Base-by-base conservation (phyloP, 768 basidiomycete genomes). In the Floccularia luteovirens region DNA sequence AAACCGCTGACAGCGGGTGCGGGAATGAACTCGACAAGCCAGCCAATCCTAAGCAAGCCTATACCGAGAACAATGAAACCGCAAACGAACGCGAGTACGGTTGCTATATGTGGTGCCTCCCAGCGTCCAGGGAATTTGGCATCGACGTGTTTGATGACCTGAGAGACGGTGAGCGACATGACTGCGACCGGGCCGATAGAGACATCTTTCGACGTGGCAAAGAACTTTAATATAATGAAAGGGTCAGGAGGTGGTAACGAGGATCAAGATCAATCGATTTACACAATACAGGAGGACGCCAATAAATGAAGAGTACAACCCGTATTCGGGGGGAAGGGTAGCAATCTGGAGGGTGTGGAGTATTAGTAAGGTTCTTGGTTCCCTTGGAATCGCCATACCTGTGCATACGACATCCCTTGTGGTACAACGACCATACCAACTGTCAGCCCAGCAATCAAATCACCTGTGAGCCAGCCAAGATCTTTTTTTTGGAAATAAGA, bases 111-210 rank as follows among this genome's bases (percentile, higher is more conserved):
- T 1, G 86, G 81, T 1, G 66, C 69, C 3, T 61, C 49, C 76
- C 79, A 94, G 49, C 67, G 53, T n/a, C 61, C 62, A 1, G 76
- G 81, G 49, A 79, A 63, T 7, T 57, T 50, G 0, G 64, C 51
- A 31, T 82, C 52, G 38, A 96, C 77, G 24, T 72, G 59, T 11
- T 70, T 64, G 55, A 97, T 87, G 47, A 97, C 79, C 56, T 89
- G 79, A 5, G 89, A 74, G 13, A 81, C 77, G 14, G 87, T 85
- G 37, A 96, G 73, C 2, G 90, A 93, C 92, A 99, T 96, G 56
- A 99, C 94, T 5, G 96, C 94, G 49, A 98, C 94, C 2, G 96
- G 96, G 36, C 96, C 96, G 49, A 99, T 98, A n/a, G 91, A 93
- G 30, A 99, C 89, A 68, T 99, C 96, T 61, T 97, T 97, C 21